Conservation (phyloP, 2,329 filamentous ascomycete species). For the Xylariaceae sp. region DNA sequence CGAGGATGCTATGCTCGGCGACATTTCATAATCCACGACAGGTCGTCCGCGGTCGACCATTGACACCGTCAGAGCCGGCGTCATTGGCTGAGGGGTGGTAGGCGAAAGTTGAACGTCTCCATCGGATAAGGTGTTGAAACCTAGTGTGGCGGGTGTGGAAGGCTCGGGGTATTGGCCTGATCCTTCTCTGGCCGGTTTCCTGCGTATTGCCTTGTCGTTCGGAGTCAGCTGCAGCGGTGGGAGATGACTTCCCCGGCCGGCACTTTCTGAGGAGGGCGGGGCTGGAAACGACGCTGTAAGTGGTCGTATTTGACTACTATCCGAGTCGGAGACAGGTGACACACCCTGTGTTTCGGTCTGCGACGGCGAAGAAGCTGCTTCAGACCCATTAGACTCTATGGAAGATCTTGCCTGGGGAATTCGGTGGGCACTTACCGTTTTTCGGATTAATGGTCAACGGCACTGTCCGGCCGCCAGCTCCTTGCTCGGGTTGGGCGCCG, state of each 20-base stretch:
- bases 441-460: constrained; percentile 54
- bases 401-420: constrained; percentile 29
- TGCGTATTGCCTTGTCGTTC: constrained; percentile 39
- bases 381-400: constrained; percentile 32
- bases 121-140: constrained; percentile 36
- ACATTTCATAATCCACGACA: constrained; percentile 28
- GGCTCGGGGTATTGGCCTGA: constrained; percentile 30
- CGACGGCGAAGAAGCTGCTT: constrained; percentile 30
- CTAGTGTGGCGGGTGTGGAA: constrained; percentile 27
- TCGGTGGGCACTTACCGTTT: constrained; percentile 39
- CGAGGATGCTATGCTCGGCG: constrained; percentile 11
- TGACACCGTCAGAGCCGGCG: constrained; percentile 26
- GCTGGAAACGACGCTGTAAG: constrained; percentile 32
- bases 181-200: constrained; percentile 38
- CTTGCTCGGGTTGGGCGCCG: constrained; percentile 38
- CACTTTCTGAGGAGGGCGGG: constrained; percentile 34
- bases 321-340: constrained; percentile 7
- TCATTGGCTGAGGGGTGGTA: constrained; percentile 33
- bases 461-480: constrained; percentile 62
- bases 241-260: constrained; percentile 16
- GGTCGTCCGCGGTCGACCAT: constrained; percentile 39
- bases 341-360: neutral
- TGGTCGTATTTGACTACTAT: constrained; percentile 19
- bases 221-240: constrained; percentile 26
- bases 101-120: constrained; percentile 36